Conservation (phyloP, 345 rosid genomes). For the Gossypium sturtianum region DNA sequence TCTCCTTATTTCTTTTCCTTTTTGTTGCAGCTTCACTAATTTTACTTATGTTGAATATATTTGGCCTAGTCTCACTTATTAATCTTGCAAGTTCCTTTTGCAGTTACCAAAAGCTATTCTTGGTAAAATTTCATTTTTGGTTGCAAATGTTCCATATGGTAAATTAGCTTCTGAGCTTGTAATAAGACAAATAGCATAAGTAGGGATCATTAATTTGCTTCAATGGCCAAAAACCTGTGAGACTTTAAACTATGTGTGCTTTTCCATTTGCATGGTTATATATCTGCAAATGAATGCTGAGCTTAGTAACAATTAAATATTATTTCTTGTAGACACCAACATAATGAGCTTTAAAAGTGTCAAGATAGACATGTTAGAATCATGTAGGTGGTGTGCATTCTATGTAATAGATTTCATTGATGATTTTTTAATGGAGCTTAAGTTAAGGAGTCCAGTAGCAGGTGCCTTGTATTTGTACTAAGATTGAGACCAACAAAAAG, state of each 20-base stretch:
- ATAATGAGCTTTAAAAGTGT: background rate
- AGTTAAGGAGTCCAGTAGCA: background rate
- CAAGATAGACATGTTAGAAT: background rate
- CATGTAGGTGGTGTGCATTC: background rate
- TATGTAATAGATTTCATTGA: background rate
- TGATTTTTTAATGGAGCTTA: background rate
- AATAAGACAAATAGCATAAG: background rate
- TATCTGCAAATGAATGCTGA: background rate
- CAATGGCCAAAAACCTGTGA: background rate
- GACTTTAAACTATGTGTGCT: background rate
- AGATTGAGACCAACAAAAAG: background rate
- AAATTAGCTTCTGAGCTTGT: conserved; percentile 2
- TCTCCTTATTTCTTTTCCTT: background rate
- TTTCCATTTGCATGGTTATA: background rate
- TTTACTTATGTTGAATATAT: background rate
- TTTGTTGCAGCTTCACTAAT: background rate
- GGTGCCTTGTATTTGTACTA: background rate
- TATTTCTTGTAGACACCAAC: background rate
- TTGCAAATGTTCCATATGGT: background rate
- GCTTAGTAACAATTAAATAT: background rate
- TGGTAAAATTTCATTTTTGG: background rate
- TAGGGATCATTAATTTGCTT: background rate
- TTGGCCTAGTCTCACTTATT: background rate
- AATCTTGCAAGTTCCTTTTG: background rate
- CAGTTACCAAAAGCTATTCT: background rate